A percentile compares a stretch with the other conserved stretches of the same genome.
Conservation (phyloP, 257 asterid genomes). For the Solanum chiquidenum region DNA sequence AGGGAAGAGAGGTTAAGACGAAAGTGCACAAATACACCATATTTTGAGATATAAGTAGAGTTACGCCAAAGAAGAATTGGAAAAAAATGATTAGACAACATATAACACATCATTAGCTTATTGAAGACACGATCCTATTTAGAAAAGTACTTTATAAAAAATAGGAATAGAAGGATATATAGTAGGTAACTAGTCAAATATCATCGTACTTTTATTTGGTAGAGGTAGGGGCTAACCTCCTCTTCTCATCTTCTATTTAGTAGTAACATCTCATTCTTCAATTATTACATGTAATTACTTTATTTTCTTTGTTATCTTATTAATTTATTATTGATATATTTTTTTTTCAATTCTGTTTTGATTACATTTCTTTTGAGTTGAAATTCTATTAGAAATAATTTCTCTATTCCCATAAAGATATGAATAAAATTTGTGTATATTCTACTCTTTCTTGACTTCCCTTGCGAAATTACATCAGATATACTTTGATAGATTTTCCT, state of each 20-base stretch:
- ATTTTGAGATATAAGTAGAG: neutral
- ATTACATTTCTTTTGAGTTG: neutral
- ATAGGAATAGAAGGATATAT: neutral
- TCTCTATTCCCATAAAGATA: neutral
- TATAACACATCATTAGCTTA: neutral
- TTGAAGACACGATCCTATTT: neutral
- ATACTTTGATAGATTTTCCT: neutral
- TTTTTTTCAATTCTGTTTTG: neutral
- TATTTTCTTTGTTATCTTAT: neutral
- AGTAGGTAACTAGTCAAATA: neutral
- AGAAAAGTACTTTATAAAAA: neutral
- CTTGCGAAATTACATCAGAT: neutral
- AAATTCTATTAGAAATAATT: neutral
- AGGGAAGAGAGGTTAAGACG: neutral
- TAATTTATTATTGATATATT: neutral
- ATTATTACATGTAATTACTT: fast-evolving
- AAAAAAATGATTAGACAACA: neutral
- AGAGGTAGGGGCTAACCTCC: neutral
- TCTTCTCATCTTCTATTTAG: neutral
- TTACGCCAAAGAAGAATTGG: neutral
- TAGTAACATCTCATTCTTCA: neutral
- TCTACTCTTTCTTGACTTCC: fast-evolving
- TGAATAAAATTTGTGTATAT: neutral
- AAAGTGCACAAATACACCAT: neutral
- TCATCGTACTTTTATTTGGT: neutral